Evolutionary conservation across 257 asterid species (phyloP), one percentile per base, ranked within the genome.

Genomic region (Avicennia marina): DNA sequence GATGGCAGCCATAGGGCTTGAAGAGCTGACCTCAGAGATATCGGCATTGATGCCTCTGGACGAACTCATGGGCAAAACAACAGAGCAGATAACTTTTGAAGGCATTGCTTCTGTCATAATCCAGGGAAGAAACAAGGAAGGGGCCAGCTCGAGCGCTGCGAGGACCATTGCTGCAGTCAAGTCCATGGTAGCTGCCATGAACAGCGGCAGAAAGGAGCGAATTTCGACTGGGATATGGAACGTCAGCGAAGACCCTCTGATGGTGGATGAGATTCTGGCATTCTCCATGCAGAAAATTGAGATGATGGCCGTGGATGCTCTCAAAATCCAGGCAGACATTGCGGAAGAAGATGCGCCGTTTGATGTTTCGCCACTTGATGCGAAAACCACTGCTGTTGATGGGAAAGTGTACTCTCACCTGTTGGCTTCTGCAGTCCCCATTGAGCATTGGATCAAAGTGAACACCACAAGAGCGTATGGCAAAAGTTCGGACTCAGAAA

Each of bases 31-130:
- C 7, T 80, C 94, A 8, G 79, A 74, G 64, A 67, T 85, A 12
- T 42, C 65, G 9, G 68, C 95, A 4, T 39, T 81, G 67, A 91
- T 85, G 98, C 83, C 87, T 4, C 40, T 91, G 68, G 98, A 91
- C 32, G 98, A 91, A 17, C 85, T 91, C 5, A 50, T 48, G 7
- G 97, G 98, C 0, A 88, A 91, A 64, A 78, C 95, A 19, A 97
- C 98, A 0, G 97, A 88, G 72, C 90, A 88, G 63, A 82, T 91
- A 17, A 97, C 98, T 0, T 91, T 91, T 43, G 98, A 91, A 67
- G 98, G 98, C 33, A 88, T 91, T 39, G 95, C 97, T 18, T 81
- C 91, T 1, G 89, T 89, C 1, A 86, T 91, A 29, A 80, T 91
- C 46, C 87, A 79, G 53, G 96, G 95, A 2, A 65, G 98, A 68